Conservation (phyloP, 768 basidiomycete genomes). For the Xerocomellus chrysenteron region DNA sequence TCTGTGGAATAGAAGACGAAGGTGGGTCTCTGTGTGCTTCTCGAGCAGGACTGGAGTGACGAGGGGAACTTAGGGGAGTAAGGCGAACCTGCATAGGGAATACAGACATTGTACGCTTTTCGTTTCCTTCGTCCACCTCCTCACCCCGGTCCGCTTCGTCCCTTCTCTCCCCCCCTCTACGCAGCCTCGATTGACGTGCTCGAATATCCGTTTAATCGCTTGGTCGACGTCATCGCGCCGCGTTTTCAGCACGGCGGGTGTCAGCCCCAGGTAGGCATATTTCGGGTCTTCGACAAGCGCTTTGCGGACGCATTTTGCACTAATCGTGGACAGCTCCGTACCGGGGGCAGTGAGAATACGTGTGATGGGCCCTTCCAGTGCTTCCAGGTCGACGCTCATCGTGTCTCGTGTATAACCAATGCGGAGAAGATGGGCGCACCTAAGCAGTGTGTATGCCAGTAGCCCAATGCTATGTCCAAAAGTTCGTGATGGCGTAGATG, state of each 20-base stretch:
- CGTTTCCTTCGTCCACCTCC: slow-evolving; percentile 20
- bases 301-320: slow-evolving; percentile 86
- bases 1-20: no score
- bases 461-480: neutral
- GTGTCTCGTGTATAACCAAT: slow-evolving; percentile 2
- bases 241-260: slow-evolving; percentile 59
- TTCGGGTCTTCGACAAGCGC: slow-evolving; percentile 49
- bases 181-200: slow-evolving; percentile 46
- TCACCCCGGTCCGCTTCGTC: slow-evolving; percentile 11
- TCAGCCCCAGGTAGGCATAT: slow-evolving; percentile 44
- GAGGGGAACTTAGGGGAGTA: no score
- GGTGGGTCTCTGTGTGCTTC: no score
- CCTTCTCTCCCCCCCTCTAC: slow-evolving; percentile 8
- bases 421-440: neutral
- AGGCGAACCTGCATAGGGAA: no score
- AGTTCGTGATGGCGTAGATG: neutral
- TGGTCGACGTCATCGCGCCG: slow-evolving; percentile 67
- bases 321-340: slow-evolving; percentile 75
- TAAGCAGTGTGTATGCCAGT: neutral
- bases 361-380: slow-evolving; percentile 61
- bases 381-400: slow-evolving; percentile 54
- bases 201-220: slow-evolving; percentile 66
- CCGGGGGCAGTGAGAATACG: slow-evolving; percentile 74
- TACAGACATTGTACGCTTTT: neutral
- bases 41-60: no score